Evolutionary conservation across 352 stramenopile genomes (phyloP).

Genomic region (Phytophthora ramorum): DNA sequence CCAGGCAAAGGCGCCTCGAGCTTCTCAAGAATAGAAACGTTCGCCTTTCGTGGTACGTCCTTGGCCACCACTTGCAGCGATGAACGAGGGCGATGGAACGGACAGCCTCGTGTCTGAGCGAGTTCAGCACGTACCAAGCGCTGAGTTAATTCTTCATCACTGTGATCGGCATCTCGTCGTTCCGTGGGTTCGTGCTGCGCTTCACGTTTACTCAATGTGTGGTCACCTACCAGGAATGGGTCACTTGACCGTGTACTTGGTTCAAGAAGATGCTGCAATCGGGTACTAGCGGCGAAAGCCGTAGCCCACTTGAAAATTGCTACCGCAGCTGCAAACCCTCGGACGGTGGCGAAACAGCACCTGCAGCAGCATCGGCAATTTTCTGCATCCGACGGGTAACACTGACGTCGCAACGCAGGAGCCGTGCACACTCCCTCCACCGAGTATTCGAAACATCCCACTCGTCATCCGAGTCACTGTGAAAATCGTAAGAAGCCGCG

Average conservation of each 20-base stretch:
- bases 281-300: constrained; percentile 47
- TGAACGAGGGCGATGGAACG: constrained; percentile 53
- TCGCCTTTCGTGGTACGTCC: constrained; percentile 60
- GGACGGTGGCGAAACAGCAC: constrained; percentile 18
- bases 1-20: constrained; percentile 63
- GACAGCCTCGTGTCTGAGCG: constrained; percentile 36
- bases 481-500: constrained; percentile 75
- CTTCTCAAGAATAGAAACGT: constrained; percentile 43
- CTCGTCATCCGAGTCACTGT: constrained; percentile 61
- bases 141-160: constrained; percentile 50
- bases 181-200: constrained; percentile 51
- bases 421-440: constrained; percentile 67
- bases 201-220: constrained; percentile 47
- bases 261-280: constrained; percentile 57
- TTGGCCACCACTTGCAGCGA: constrained; percentile 71
- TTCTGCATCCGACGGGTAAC: constrained; percentile 65
- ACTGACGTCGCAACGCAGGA: constrained; percentile 52
- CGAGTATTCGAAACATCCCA: constrained; percentile 55
- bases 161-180: constrained; percentile 40
- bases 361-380: constrained; percentile 46
- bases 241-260: constrained; percentile 34
- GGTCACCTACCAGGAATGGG: constrained; percentile 44
- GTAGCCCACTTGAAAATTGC: constrained; percentile 68
- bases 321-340: constrained; percentile 27
- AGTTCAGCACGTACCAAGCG: constrained; percentile 68